These are phyloP conservation scores for Limnomonas spitsbergensis DNA, from an alignment of 139 green algal genomes.

Conservation along the genomic window DNA sequence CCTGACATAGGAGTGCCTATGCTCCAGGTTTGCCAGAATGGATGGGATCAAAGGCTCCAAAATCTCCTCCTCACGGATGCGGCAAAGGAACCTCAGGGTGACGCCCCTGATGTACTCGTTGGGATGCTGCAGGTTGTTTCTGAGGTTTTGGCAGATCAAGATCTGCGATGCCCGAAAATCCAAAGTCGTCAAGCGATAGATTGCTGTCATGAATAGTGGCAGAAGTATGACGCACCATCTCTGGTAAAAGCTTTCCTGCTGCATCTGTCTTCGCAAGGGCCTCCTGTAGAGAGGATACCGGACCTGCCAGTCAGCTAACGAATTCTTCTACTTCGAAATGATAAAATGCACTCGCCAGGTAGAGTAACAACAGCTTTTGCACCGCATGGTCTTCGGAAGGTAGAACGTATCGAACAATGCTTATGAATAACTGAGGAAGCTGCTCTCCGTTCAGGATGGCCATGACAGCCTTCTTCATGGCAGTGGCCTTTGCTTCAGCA, in stretches of 20 bases:
- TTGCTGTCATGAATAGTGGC: not conserved
- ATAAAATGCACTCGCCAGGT: too few species aligned
- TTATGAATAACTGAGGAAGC: conserved; percentile 96
- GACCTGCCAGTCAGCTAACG: too few species aligned
- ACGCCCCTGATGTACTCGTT: conserved; percentile 98
- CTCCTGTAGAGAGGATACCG: too few species aligned
- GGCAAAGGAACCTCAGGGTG: conserved; percentile 94
- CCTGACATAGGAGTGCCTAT: conserved; percentile 95
- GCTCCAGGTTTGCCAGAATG: conserved; percentile 92
- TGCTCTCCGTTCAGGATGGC: conserved; percentile 92
- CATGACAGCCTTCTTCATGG: conserved; percentile 94
- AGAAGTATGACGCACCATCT: conserved; percentile 94
- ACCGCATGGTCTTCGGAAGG: conserved; percentile 95
- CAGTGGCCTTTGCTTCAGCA: conserved; percentile 72
- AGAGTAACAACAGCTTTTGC: conserved; percentile 97
- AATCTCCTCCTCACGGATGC: conserved; percentile 96
- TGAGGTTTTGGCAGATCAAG: conserved; percentile 97
- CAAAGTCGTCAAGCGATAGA: not conserved
- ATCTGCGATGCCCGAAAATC: too few species aligned
- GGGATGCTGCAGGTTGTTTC: conserved; percentile 99
- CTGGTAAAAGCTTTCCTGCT: conserved; percentile 91
- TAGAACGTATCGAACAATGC: conserved; percentile 97
- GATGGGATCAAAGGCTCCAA: conserved; percentile 94
- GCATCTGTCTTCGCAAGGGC: conserved; percentile 98
- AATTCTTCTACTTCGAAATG: too few species aligned